Conservation (phyloP, 2,329 filamentous ascomycete species). For the Orbilia oligospora region DNA sequence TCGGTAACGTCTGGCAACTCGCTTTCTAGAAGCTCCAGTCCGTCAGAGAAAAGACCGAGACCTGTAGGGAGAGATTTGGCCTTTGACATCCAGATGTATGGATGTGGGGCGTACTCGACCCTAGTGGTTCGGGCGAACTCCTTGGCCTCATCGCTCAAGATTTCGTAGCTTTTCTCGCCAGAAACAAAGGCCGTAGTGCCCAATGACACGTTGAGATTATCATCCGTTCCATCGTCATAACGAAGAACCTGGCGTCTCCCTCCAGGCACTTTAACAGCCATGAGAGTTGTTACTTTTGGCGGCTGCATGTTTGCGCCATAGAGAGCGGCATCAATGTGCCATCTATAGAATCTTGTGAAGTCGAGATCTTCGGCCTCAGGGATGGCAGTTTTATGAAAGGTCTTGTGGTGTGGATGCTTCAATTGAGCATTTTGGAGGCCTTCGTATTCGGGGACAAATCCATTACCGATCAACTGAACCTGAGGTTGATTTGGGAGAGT, state of each 20-base stretch:
- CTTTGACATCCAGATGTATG: slow-evolving; percentile 84
- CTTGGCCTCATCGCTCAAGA: slow-evolving; percentile 76
- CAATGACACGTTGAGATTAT: slow-evolving; percentile 77
- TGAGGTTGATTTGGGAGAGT: slow-evolving; percentile 81
- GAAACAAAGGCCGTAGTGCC: slow-evolving; percentile 83
- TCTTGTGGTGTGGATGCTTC: slow-evolving; percentile 82
- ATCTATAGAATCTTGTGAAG: slow-evolving; percentile 78
- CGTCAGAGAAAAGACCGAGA: slow-evolving; percentile 79
- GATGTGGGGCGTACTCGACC: slow-evolving; percentile 83
- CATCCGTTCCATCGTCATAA: slow-evolving; percentile 80
- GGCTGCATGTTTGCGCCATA: slow-evolving; percentile 77
- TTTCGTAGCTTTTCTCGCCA: slow-evolving; percentile 79
- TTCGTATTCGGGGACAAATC: slow-evolving; percentile 78
- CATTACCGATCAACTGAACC: slow-evolving; percentile 85
- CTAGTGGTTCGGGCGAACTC: slow-evolving; percentile 77
- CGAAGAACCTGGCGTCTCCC: slow-evolving; percentile 77
- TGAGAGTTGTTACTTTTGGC: slow-evolving; percentile 79
- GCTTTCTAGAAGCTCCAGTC: slow-evolving; percentile 73
- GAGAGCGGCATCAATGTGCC: slow-evolving; percentile 85
- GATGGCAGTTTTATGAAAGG: slow-evolving; percentile 78
- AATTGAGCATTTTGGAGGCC: slow-evolving; percentile 78
- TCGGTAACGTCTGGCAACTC: slow-evolving; percentile 77
- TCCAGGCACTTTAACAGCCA: slow-evolving; percentile 80
- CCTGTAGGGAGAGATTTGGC: slow-evolving; percentile 78
- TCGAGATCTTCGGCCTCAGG: slow-evolving; percentile 74